A percentile compares a stretch with the other conserved stretches of the same genome.
phyloP scores from a whole-genome alignment of 257 asterid species.

The Solanum paucissectum region DNA sequence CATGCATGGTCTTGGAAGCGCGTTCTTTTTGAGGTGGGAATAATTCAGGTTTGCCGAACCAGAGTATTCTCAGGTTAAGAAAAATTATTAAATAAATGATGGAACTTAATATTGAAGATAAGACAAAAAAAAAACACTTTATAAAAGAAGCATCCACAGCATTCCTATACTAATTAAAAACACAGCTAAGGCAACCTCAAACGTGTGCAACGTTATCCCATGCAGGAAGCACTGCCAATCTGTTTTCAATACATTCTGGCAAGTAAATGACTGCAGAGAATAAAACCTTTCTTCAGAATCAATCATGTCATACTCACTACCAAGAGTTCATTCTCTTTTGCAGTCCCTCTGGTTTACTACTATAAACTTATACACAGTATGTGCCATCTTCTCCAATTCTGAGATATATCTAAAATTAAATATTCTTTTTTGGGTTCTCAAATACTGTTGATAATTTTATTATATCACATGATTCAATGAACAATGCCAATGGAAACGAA shows the following conservation, averaged over 20 bases:
- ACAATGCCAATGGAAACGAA: neutral
- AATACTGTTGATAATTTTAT: neutral
- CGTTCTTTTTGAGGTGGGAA: conserved; percentile 67
- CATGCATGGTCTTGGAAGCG: conserved; percentile 20
- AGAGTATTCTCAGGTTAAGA: conserved; percentile 64
- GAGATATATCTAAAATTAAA: neutral
- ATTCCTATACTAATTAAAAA: neutral
- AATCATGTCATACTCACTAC: neutral
- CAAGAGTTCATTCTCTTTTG: neutral
- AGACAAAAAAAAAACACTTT: neutral
- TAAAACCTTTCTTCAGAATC: neutral
- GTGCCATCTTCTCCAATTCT: neutral
- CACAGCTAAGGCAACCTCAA: neutral
- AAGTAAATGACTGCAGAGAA: neutral
- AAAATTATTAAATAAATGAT: conserved; percentile 4
- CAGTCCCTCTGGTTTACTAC: neutral
- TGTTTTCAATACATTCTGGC: neutral
- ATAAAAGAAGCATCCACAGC: neutral
- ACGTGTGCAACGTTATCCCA: neutral
- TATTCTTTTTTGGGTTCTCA: neutral
- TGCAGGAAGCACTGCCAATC: too few species aligned
- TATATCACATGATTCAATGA: neutral
- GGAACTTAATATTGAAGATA: neutral
- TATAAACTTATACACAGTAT: neutral
- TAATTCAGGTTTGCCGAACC: conserved; percentile 59